phyloP scores from a whole-genome alignment of 2,329 filamentous ascomycete genomes.

The Venturiaceae sp. region DNA sequence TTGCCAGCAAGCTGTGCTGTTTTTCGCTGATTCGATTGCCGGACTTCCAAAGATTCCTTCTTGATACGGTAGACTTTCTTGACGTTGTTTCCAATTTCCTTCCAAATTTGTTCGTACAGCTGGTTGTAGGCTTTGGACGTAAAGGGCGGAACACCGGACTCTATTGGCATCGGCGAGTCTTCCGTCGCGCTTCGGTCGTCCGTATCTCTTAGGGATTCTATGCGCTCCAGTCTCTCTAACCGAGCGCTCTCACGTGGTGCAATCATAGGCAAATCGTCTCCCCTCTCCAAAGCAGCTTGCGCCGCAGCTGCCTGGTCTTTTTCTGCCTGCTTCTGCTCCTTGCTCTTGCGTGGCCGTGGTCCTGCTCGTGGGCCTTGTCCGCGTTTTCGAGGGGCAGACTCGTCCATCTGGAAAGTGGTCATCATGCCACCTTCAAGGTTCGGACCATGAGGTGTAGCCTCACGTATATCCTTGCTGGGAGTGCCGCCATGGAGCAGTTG shows the following conservation, averaged over 20 bases:
- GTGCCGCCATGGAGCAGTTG: slow-evolving; percentile 78
- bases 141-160: slow-evolving; percentile 38
- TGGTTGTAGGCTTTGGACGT: slow-evolving; percentile 91
- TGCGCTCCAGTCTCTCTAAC: slow-evolving; percentile 39
- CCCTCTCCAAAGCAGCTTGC: slow-evolving; percentile 72
- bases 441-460: slow-evolving; percentile 62
- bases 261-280: slow-evolving; percentile 58
- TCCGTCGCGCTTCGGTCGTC: slow-evolving; percentile 33
- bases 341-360: slow-evolving; percentile 79
- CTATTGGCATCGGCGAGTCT: slow-evolving; percentile 17
- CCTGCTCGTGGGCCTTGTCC: slow-evolving; percentile 41
- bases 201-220: slow-evolving; percentile 31
- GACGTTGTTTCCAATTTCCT: slow-evolving; percentile 89
- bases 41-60: slow-evolving; percentile 72
- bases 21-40: slow-evolving; percentile 94
- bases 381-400: slow-evolving; percentile 32
- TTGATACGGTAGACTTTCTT: slow-evolving; percentile 88
- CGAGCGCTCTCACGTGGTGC: slow-evolving; percentile 49
- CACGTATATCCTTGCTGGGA: slow-evolving; percentile 59
- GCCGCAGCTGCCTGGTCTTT: slow-evolving; percentile 76
- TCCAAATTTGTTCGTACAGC: slow-evolving; percentile 95
- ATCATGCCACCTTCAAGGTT: slow-evolving; percentile 80
- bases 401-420: slow-evolving; percentile 64
- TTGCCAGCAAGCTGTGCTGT: slow-evolving; percentile 94
- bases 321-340: slow-evolving; percentile 58